Evolutionary conservation across 768 basidiomycete genomes (phyloP).

Genomic region (Neoboletus brunneissimus): DNA sequence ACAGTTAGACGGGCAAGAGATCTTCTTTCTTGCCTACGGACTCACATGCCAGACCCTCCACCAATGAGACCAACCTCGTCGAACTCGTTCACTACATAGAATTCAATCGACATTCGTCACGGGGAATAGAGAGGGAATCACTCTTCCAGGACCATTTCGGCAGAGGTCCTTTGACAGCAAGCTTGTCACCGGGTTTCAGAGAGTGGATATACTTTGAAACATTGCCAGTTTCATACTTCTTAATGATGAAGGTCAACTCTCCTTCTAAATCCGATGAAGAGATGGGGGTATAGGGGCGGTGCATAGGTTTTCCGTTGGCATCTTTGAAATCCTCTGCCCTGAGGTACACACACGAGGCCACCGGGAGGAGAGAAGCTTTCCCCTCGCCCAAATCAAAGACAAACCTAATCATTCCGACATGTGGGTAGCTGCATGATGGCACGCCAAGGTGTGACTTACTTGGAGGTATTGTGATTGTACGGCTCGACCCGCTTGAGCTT

Average conservation of each 20-base stretch:
- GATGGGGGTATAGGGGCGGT: slow-evolving; percentile 92
- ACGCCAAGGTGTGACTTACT: slow-evolving; percentile 40
- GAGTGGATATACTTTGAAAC: slow-evolving; percentile 80
- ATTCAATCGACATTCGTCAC: background rate
- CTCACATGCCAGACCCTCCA: slow-evolving; percentile 91
- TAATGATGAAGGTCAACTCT: slow-evolving; percentile 78
- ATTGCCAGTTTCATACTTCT: slow-evolving; percentile 79
- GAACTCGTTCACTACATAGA: slow-evolving; percentile 69
- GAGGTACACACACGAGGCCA: slow-evolving; percentile 77
- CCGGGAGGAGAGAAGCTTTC: slow-evolving; percentile 72
- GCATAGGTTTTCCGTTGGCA: slow-evolving; percentile 81
- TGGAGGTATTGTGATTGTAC: slow-evolving; percentile 94
- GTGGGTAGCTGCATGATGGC: background rate
- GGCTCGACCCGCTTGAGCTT: slow-evolving; percentile 75
- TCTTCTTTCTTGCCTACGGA: slow-evolving; percentile 4
- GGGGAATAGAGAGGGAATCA: slow-evolving; percentile 28
- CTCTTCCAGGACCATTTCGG: slow-evolving; percentile 84
- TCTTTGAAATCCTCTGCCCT: slow-evolving; percentile 70
- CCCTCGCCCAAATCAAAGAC: slow-evolving; percentile 78
- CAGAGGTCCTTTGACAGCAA: slow-evolving; percentile 90
- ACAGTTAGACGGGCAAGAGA: background rate
- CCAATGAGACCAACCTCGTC: slow-evolving; percentile 87
- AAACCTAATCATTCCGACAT: slow-evolving; percentile 45
- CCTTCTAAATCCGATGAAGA: slow-evolving; percentile 73
- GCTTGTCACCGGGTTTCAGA: slow-evolving; percentile 77